A percentile compares a stretch with the other conserved stretches of the same genome.
phyloP scores from a whole-genome alignment of 140 eudicot species.

The Oenanthe javanica region DNA sequence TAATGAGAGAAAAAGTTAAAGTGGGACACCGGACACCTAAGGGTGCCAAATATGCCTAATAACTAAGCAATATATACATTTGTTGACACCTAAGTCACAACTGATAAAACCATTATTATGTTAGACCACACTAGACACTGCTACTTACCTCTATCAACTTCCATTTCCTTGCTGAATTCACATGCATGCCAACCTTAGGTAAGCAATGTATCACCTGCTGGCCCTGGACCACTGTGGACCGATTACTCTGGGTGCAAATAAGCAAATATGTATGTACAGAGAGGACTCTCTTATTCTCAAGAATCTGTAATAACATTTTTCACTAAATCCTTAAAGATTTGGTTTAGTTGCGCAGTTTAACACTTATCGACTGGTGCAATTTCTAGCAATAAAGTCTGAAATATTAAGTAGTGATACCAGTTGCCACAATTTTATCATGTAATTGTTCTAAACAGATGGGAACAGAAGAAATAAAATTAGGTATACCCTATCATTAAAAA shows the following conservation, averaged over 20 bases:
- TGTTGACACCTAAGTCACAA: neutral
- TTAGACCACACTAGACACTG: neutral
- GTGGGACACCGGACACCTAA: neutral
- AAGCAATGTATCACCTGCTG: conserved; percentile 4
- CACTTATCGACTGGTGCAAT: too few relatives aligned
- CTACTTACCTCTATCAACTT: neutral
- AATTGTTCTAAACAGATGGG: too few relatives aligned
- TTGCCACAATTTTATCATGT: too few relatives aligned
- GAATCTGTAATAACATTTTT: too few relatives aligned
- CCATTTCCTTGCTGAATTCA: neutral
- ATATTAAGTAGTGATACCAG: too few relatives aligned
- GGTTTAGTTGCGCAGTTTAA: too few relatives aligned
- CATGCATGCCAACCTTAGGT: conserved; percentile 6
- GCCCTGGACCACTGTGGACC: neutral
- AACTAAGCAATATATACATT: neutral
- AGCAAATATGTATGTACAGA: neutral
- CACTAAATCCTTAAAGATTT: too few relatives aligned
- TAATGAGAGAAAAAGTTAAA: neutral
- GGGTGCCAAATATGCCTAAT: neutral
- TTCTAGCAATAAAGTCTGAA: too few relatives aligned
- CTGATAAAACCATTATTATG: neutral
- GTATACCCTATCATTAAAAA: neutral
- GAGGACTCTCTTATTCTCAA: too few relatives aligned
- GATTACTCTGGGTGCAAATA: neutral
- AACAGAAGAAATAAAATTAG: too few relatives aligned